Percentiles rank a stretch among this genome's conserved stretches.
phyloP scores from a whole-genome alignment of 805 yeast genomes.

The Candida ipomoeae region DNA sequence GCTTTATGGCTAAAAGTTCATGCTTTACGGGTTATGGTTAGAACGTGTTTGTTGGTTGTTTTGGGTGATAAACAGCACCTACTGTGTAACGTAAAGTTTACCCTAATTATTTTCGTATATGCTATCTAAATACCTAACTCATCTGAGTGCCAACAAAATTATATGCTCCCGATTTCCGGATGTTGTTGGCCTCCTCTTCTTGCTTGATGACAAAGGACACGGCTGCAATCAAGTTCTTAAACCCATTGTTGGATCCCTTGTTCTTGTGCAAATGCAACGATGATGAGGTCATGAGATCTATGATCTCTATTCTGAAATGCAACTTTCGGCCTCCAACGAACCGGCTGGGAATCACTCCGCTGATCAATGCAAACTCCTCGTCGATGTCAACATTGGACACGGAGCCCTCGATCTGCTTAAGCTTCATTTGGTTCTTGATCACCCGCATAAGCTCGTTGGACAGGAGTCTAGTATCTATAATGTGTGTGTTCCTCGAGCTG shows the following conservation, averaged over 20 bases:
- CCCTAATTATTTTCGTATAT: background rate
- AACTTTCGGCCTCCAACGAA: conserved; percentile 44
- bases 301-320: conserved; percentile 42
- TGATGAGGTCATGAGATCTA: conserved; percentile 34
- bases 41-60: too few species aligned
- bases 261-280: conserved; percentile 40
- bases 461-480: conserved; percentile 31
- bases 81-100: too few species aligned
- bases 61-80: too few species aligned
- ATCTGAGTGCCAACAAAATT: conserved; percentile 8
- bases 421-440: conserved; percentile 38
- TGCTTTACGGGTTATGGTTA: too few species aligned
- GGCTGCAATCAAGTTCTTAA: conserved; percentile 39
- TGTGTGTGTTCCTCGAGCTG: conserved; percentile 20
- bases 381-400: conserved; percentile 39
- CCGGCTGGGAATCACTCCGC: conserved; percentile 45
- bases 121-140: background rate
- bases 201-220: conserved; percentile 43
- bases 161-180: conserved; percentile 13
- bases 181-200: conserved; percentile 31
- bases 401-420: conserved; percentile 49
- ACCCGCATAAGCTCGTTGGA: conserved; percentile 30
- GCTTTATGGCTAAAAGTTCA: too few species aligned
- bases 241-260: conserved; percentile 46
- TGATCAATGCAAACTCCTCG: conserved; percentile 41